Evolutionary conservation across 345 rosid species (phyloP), one percentile per base, ranked within the genome.

Genomic region (Linum tenue): DNA sequence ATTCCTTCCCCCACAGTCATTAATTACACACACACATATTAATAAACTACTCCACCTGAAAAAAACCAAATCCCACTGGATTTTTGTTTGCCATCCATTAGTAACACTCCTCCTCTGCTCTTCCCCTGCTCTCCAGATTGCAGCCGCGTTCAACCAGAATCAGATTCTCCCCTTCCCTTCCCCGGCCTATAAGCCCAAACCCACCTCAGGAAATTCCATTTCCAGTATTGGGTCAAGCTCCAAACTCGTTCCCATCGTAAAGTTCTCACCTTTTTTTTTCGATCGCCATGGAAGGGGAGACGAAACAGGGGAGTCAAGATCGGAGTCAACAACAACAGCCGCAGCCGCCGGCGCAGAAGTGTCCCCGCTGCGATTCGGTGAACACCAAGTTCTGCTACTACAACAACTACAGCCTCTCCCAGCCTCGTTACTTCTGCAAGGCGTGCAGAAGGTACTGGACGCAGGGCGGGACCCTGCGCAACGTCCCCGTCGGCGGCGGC

Each of bases 381-480:
- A 79, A 86, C 68, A 84, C 92, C 17, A 86, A 86, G 70, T 86
- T 86, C 67, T 86, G 92, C 77, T 84, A 86, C 65, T 86, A 82
- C 81, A 86, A 84, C 79, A 86, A 86, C 59, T 84, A 84, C 78
- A 86, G 86, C 40, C 78, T 84, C 39, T 72, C 87, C 37, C 92
- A 86, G 82, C 92, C 92, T 55, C 80, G 92, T 11, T 82, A 80
- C 70, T 86, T 84, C 71, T 86, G 92, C 79, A 86, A 86, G 83
- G 63, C 78, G 3, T 86, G 92, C 66, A 71, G 84, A 73, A 71
- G 92, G 63, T 84, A 86, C 51, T 86, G 92, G 92, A 86, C 92
- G 36, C 85, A 80, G 6, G 88, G 92, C 1, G 92, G 92, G 60
- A 86, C 85, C 74, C 72, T 86, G 35, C 76, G 92, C 78, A 86